Evolutionary conservation across 192 early-diverging fungal genomes (phyloP), one percentile per base, ranked within the genome.

Genomic region (Coemansia sp.): DNA sequence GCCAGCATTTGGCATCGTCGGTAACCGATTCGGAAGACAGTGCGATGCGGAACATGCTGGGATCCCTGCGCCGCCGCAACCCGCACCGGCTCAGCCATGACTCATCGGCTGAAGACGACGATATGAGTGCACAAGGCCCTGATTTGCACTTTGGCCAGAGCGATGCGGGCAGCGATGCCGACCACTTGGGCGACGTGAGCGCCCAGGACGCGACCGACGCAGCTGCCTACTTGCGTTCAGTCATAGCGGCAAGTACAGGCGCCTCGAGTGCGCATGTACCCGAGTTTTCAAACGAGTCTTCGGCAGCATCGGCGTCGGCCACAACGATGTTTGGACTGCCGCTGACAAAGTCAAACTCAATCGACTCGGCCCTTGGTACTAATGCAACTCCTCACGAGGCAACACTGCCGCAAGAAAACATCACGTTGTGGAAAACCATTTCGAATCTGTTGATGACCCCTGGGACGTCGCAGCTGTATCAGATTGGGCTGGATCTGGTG

Each of bases 91-190:
- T 67, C 32, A 65, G 64, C 23, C 59, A 58, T 10, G 64, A 73
- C 48, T 73, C 73, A 7, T 79, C 82, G 9, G 68, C 69, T 9
- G 69, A 72, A 9, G 71, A 75, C 17, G 82, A 70, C 14, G 82
- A 76, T 14, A 19, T 72, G 11, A 73, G 62, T 37, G 48, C 70
- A 6, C 74, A 70, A 35, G 70, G 72, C 11, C 82, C 82, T 1
- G 69, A 79, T 50, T 65, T 83, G 63, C 76, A 83, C 19, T 75
- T 80, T 62, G 82, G 66, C 27, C 66, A 74, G 38, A 72, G 71
- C 56, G 80, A 74, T 21, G 43, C 68, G 5, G 76, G 70, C 35
- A 82, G 80, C 47, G 75, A 78, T 35, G 59, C 49, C 6, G 80
- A 82, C 24, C 58, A 67, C 17, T 43, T 58, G 9, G 45, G 52